Conservation (phyloP, 345 rosid genomes). For the Odontarrhena argentea region DNA sequence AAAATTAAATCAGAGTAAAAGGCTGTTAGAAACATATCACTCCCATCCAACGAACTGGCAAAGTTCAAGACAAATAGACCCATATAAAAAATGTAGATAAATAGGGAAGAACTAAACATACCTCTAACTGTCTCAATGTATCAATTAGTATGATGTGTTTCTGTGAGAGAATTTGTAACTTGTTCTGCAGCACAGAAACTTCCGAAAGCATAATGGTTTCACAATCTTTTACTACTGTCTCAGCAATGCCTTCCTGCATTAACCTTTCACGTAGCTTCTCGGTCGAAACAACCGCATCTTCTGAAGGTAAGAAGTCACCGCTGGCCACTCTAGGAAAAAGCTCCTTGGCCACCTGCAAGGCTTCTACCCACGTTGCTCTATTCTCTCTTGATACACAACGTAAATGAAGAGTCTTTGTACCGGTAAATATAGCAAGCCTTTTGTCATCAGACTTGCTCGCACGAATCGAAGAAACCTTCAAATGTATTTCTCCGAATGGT, state of each 20-base stretch:
- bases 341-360: constrained; percentile 80
- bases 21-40: constrained; percentile 3
- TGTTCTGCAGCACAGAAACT: constrained; percentile 71
- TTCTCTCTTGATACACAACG: constrained; percentile 74
- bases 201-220: constrained; percentile 87
- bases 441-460: constrained; percentile 97
- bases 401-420: constrained; percentile 96
- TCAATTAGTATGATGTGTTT: constrained; percentile 75
- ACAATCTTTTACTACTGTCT: constrained; percentile 69
- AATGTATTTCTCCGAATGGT: constrained; percentile 91
- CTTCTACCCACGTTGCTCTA: constrained; percentile 86
- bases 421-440: constrained; percentile 90
- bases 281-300: constrained; percentile 77
- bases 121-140: constrained; percentile 91
- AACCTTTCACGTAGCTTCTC: constrained; percentile 79
- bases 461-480: constrained; percentile 96
- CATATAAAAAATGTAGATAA: constrained; percentile 13
- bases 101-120: constrained; percentile 35
- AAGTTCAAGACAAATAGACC: neutral
- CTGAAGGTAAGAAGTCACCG: constrained; percentile 66
- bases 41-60: neutral
- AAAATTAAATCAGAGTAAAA: neutral
- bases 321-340: constrained; percentile 73
- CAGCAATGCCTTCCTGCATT: constrained; percentile 77
- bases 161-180: constrained; percentile 59